Evolutionary conservation across 2,329 filamentous ascomycete species (phyloP).

Genomic region (Curvularia spicifera): DNA sequence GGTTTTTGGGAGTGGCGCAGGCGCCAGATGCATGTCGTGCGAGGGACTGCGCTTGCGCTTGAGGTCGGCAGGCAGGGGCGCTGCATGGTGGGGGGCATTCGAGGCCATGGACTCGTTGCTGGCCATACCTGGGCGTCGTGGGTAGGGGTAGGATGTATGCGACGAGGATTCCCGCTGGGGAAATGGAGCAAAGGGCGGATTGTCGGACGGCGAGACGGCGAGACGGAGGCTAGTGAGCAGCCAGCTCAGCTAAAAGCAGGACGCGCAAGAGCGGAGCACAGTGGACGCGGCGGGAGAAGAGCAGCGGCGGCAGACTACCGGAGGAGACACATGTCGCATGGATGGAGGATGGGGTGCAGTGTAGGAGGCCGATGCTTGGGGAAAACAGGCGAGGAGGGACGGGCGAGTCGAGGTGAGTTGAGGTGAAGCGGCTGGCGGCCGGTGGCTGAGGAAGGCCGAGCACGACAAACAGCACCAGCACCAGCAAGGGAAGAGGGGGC

Average conservation of each 20-base stretch:
- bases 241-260: conserved; percentile 22
- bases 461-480: too few relatives aligned
- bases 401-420: too few relatives aligned
- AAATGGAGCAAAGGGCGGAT: conserved; percentile 13
- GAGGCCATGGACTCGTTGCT: conserved; percentile 33
- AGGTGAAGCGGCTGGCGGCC: too few relatives aligned
- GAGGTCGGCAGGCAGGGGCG: conserved; percentile 38
- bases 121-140: conserved; percentile 34
- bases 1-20: conserved; percentile 56
- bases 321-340: conserved; percentile 9
- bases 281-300: conserved; percentile 14
- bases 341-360: neutral
- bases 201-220: conserved; percentile 19
- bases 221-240: conserved; percentile 29
- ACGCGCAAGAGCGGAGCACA: conserved; percentile 1
- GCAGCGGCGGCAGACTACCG: conserved; percentile 10
- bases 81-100: conserved; percentile 29
- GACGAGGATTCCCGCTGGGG: conserved; percentile 5
- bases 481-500: too few relatives aligned
- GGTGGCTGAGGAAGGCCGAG: too few relatives aligned
- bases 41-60: conserved; percentile 58
- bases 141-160: conserved; percentile 19
- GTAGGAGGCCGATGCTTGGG: too few relatives aligned
- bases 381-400: too few relatives aligned
- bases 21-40: conserved; percentile 44